Base-by-base conservation (phyloP, 2,329 filamentous ascomycete species). In the Pestalotiopsis sp. region DNA sequence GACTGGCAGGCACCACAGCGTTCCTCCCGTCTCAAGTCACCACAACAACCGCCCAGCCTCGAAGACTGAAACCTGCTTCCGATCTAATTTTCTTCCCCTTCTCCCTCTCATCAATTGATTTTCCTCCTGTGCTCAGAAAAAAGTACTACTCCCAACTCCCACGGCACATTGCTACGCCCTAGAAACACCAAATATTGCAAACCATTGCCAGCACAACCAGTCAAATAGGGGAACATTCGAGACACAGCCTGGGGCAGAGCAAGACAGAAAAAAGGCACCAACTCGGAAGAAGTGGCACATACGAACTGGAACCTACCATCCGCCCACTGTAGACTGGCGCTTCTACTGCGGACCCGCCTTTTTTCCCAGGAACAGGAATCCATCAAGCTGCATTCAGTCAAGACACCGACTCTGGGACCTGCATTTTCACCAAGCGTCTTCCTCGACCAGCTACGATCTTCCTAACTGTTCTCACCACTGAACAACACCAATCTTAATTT, bases 1-100 rank as follows among this genome's bases (percentile, higher is more conserved):
- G 3, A 20, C 5, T 52, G 9, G 12, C 17, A 14, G 41, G 41
- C 17, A 45, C 41, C 41, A 4, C 41, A 9, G 57, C 23, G 23
- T n/a, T 20, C 20, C 20, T 52, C 9, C 60, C 36, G 31, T 23
- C 12, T 17, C 65, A 67, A 67, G 41, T 67, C 65, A 67, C 57
- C 65, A 67, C 65, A 62, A 55, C 57, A 63, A 67, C 57, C 65
- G 57, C 57, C 57, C 52, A 59, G 64, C 52, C 65, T 67, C 65
- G 45, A 63, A 52, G 36, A 59, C 58, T 67, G 65, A 63, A 67
- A 62, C 65, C 65, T 67, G 65, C 64, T 66, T 65, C 45, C 45
- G 45, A 52, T 17, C 45, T 52, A n/a, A n/a, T 58, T 52, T 66
- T 60, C 49, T 52, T n/a, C 64, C 31, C 55, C 27, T 45, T 31